Percentiles rank a stretch among this genome's conserved stretches.
Evolutionary conservation across 495 filamentous ascomycete genomes (phyloP).

Genomic region (Hyaloscypha bicolor): DNA sequence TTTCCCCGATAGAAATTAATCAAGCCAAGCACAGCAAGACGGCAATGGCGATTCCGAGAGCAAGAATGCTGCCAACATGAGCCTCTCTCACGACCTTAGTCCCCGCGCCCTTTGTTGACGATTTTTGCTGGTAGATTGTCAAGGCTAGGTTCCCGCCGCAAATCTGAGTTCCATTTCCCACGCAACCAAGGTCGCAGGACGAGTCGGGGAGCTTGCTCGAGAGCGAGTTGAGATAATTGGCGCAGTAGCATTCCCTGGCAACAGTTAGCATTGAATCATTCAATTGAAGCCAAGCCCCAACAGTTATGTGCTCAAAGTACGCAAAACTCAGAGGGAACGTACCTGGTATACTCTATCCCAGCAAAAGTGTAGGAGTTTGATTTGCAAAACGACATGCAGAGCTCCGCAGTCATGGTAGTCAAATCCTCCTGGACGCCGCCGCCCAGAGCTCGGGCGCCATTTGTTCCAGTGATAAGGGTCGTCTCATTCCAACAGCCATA

Average conservation of each 20-base stretch:
- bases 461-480: constrained; percentile 34
- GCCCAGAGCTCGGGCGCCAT: constrained; percentile 37
- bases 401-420: constrained; percentile 43
- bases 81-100: constrained; percentile 14
- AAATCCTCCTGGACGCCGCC: constrained; percentile 36
- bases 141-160: constrained; percentile 49
- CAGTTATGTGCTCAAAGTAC: neutral
- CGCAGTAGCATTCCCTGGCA: constrained; percentile 54
- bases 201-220: constrained; percentile 37
- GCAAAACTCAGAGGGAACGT: constrained; percentile 13
- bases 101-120: constrained; percentile 11
- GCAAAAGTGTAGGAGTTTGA: constrained; percentile 38
- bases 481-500: constrained; percentile 55
- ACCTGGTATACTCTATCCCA: constrained; percentile 51
- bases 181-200: constrained; percentile 46
- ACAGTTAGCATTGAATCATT: neutral
- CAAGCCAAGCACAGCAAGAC: constrained; percentile 23
- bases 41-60: constrained; percentile 29
- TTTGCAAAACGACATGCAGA: constrained; percentile 46
- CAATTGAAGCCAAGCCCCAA: neutral
- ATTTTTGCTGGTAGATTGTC: constrained; percentile 35
- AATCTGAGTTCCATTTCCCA: constrained; percentile 42
- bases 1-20: neutral
- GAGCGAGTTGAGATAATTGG: constrained; percentile 37
- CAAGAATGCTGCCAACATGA: constrained; percentile 21